phyloP scores from a whole-genome alignment of 148 eudicot species.

The Vaccinium macrocarpon region DNA sequence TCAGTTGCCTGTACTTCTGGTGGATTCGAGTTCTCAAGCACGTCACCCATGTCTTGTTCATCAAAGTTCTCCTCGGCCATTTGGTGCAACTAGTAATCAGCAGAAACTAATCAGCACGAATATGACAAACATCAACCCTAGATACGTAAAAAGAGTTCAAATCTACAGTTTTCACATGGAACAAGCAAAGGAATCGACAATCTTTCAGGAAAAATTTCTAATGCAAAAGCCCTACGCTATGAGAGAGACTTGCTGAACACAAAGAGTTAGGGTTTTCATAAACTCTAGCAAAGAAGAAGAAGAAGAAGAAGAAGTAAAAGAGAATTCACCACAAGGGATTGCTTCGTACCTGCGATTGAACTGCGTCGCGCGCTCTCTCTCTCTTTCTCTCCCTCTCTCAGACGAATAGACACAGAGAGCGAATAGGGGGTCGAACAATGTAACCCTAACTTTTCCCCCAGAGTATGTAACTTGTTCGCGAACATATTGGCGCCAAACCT shows the following conservation, averaged over 20 bases:
- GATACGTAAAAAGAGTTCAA: not conserved
- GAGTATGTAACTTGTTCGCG: not conserved
- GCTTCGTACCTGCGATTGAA: not conserved
- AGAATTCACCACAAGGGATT: not conserved
- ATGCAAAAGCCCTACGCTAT: not conserved
- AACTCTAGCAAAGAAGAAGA: not conserved
- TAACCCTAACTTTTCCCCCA: not conserved
- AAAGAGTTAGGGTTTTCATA: not conserved
- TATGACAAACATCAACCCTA: not conserved
- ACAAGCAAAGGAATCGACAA: not conserved
- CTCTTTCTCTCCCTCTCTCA: not conserved
- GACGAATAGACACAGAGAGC: no score
- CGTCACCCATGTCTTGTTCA: slow-evolving; percentile 17
- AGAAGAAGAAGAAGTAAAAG: not conserved
- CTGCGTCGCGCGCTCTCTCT: not conserved
- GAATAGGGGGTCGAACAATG: not conserved
- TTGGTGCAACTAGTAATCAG: slow-evolving; percentile 12
- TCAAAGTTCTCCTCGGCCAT: slow-evolving; percentile 38
- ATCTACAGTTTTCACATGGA: not conserved
- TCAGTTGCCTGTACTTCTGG: slow-evolving; percentile 25
- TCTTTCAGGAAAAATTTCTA: not conserved
- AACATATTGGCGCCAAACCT: not conserved
- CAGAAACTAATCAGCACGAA: not conserved
- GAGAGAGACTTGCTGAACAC: not conserved
- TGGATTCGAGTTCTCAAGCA: slow-evolving; percentile 28